phyloP scores from a whole-genome alignment of 2,329 filamentous ascomycete species.

The Penicillium sp. region DNA sequence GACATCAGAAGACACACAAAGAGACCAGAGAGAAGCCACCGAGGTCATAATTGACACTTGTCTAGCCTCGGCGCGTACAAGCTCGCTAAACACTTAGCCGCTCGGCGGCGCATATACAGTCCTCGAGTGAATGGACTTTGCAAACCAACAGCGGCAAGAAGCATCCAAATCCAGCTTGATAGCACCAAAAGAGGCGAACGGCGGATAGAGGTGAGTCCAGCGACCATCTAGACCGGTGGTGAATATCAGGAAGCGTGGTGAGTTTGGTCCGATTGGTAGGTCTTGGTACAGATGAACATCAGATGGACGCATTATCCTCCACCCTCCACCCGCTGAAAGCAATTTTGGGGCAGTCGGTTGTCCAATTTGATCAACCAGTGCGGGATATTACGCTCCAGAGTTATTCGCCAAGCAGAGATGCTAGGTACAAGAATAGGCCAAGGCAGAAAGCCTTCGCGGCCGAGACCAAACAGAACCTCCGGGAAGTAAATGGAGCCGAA shows the following conservation, averaged over 20 bases:
- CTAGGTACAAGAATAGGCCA: no score
- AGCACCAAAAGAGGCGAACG: not conserved
- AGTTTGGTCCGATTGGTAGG: not conserved
- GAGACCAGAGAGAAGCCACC: not conserved
- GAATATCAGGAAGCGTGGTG: not conserved
- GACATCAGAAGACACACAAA: not conserved
- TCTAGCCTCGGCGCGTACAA: not conserved
- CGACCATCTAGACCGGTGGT: not conserved
- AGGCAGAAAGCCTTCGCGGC: no score
- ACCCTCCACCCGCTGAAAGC: not conserved
- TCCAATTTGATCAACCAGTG: not conserved
- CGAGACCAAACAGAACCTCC: no score
- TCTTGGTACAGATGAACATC: not conserved
- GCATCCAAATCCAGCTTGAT: not conserved
- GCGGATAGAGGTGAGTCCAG: not conserved
- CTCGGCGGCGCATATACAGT: not conserved
- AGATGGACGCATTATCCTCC: not conserved
- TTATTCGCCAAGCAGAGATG: no score
- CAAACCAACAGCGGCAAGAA: constrained; percentile 1
- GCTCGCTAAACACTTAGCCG: not conserved
- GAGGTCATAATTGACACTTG: not conserved
- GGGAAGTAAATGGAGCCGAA: no score
- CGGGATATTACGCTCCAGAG: no score
- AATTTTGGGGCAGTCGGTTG: not conserved
- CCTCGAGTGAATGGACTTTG: not conserved